These are phyloP conservation scores for Sporothrix phasma DNA, from an alignment of 2,329 filamentous ascomycete species.

Conservation along the genomic window DNA sequence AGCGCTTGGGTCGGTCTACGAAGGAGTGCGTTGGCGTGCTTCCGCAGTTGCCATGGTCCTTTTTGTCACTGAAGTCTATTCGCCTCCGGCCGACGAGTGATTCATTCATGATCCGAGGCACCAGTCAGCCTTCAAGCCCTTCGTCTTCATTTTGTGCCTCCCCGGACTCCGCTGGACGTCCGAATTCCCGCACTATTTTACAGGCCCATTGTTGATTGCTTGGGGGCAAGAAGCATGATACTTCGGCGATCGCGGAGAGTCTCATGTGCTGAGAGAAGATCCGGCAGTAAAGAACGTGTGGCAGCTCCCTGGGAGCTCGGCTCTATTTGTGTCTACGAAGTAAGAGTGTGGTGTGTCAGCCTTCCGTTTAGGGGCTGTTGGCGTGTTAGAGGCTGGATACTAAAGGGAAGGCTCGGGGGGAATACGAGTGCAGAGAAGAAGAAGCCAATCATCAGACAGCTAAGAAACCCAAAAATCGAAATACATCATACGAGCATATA, in stretches of 20 bases:
- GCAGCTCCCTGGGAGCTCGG: background rate
- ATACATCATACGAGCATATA: background rate
- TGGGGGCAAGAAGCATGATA: background rate
- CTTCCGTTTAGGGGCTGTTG: background rate
- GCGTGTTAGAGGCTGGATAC: background rate
- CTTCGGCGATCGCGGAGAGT: background rate
- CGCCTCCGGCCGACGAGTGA: no score
- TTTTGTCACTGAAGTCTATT: background rate
- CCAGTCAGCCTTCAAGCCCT: no score
- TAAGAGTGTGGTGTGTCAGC: background rate
- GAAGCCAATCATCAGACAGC: background rate
- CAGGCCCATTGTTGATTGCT: background rate
- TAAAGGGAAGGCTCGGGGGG: background rate
- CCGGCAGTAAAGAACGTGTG: background rate
- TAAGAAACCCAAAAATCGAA: background rate
- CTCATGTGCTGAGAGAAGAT: background rate
- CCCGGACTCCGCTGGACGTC: conserved; percentile 6
- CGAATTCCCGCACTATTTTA: background rate
- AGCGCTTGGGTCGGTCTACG: background rate
- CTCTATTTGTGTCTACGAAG: background rate
- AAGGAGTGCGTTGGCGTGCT: background rate
- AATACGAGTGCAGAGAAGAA: no score
- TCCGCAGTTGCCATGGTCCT: background rate
- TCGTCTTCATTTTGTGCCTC: conserved; percentile 1
- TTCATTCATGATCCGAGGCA: no score